Percentiles rank a stretch among this genome's conserved stretches.
Conservation (phyloP, 805 yeast species). For the Saccharomycopsis malanga region DNA sequence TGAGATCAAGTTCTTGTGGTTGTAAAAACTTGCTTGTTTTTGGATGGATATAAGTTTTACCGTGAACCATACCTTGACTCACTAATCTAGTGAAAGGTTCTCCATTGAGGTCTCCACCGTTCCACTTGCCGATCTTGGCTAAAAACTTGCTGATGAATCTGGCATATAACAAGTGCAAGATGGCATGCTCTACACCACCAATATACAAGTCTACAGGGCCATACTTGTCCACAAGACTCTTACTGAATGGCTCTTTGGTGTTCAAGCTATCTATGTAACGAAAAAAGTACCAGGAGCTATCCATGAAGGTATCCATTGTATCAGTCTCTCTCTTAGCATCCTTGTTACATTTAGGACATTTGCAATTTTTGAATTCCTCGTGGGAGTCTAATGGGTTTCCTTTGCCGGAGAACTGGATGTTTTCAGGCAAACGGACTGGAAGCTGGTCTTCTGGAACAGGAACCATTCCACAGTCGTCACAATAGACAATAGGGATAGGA, state of each 20-base stretch:
- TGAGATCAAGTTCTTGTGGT: slow-evolving; percentile 60
- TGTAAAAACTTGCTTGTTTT: slow-evolving; percentile 64
- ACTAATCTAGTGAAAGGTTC: slow-evolving; percentile 80
- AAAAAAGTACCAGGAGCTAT: slow-evolving; percentile 93
- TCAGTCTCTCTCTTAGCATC: slow-evolving; percentile 86
- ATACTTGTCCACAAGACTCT: slow-evolving; percentile 39
- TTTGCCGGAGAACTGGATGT: slow-evolving; percentile 36
- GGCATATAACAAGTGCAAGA: slow-evolving; percentile 79
- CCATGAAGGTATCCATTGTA: slow-evolving; percentile 98
- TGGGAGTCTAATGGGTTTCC: slow-evolving; percentile 64
- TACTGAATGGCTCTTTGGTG: slow-evolving; percentile 42
- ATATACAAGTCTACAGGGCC: slow-evolving; percentile 87
- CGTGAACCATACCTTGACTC: slow-evolving; percentile 98
- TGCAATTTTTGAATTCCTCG: slow-evolving; percentile 60
- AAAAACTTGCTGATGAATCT: slow-evolving; percentile 81
- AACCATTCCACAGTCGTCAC: slow-evolving; percentile 78
- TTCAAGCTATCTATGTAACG: slow-evolving; percentile 76
- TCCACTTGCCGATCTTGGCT: slow-evolving; percentile 60
- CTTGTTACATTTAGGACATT: slow-evolving; percentile 71
- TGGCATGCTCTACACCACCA: slow-evolving; percentile 97
- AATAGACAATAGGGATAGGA: slow-evolving; percentile 92
- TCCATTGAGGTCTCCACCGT: slow-evolving; percentile 43
- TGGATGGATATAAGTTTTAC: slow-evolving; percentile 73
- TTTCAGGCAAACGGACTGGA: slow-evolving; percentile 74
- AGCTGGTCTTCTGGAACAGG: slow-evolving; percentile 85